phyloP scores from a whole-genome alignment of 345 rosid species.

The Eucalyptus decipiens region DNA sequence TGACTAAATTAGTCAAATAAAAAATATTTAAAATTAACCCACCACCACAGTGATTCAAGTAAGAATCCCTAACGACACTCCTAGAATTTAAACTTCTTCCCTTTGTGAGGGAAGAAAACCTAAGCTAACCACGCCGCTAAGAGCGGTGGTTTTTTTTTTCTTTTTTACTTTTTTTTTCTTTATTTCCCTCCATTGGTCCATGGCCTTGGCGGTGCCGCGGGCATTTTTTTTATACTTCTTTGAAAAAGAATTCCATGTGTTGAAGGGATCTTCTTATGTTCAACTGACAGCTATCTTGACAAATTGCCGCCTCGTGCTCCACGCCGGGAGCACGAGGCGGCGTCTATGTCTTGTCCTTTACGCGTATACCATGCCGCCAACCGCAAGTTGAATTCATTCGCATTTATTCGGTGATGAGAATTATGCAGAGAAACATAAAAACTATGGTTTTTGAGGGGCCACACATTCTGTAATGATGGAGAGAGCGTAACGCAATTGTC shows the following conservation, averaged over 20 bases:
- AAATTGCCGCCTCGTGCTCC: no score
- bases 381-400: background rate
- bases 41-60: accelerated
- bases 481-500: background rate
- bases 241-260: background rate
- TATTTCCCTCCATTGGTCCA: no score
- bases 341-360: background rate
- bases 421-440: background rate
- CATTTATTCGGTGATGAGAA: background rate
- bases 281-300: background rate
- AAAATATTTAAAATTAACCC: background rate
- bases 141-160: no score
- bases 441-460: background rate
- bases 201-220: no score
- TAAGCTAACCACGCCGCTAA: accelerated
- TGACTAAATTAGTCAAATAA: background rate
- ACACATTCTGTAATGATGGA: background rate
- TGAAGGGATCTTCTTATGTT: background rate
- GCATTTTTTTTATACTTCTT: background rate
- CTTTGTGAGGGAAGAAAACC: accelerated
- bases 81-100: accelerated
- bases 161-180: no score
- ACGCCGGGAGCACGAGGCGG: background rate
- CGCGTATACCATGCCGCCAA: background rate
- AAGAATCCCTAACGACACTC: accelerated